Evolutionary conservation across 257 asterid genomes (phyloP), one percentile per base, ranked within the genome.

Genomic region (Craterostigma plantagineum): DNA sequence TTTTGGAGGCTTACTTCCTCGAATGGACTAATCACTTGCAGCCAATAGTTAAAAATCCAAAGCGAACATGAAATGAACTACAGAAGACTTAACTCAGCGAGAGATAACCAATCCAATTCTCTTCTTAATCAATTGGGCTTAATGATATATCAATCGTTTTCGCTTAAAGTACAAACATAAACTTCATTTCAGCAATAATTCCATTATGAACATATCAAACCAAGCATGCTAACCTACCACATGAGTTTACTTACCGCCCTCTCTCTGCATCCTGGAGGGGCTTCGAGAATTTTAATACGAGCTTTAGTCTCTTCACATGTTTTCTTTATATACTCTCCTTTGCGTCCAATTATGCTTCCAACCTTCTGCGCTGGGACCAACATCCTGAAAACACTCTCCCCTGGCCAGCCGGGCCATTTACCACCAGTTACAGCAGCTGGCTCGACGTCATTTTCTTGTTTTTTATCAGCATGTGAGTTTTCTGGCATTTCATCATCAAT

Each of bases 401-500:
- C 98, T 43, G 98, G 98, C 98, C 98, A 87, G 30, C 98, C 98
- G 11, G 93, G 95, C 98, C 98, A 87, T 70, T 68, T 87, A 38
- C 76, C 87, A 44, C 62, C 72, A 38, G 65, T 76, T 53, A 58
- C 75, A 55, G 55, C 44, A 39, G 54, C 68, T 14, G 76, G 55
- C 50, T 63, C 72, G 63, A 57, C 55, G 51, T 56, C 60, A 49
- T 34, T 59, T 52, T 60, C 69, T 61, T 62, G 70, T 51, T 54
- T 51, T 62, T 63, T 76, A 52, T 65, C 80, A 56, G 71, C 71
- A 11, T 50, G 60, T 34, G 38, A 35, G 58, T 59, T 59, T 41
- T 62, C 30, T 15, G 53, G 64, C 33, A 58, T 44, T 34, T 33
- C 65, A 40, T 46, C 60, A 47, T 47, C 60, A 13, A 47, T 53